phyloP scores from a whole-genome alignment of 2,329 filamentous ascomycete genomes.

The Cytospora leucostoma region DNA sequence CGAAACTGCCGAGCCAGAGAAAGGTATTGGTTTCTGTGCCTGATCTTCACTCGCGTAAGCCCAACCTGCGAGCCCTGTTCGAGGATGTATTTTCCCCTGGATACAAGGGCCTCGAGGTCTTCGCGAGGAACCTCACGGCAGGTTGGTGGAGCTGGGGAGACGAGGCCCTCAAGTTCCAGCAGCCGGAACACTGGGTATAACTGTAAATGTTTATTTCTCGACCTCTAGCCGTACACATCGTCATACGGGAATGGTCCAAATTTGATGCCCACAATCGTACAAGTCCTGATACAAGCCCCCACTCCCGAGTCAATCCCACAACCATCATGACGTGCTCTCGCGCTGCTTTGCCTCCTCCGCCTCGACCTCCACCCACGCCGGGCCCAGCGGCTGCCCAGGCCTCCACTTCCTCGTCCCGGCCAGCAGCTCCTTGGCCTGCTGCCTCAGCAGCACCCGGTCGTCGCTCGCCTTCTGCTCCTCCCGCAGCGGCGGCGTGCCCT shows the following conservation, averaged over 20 bases:
- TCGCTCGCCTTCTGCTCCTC: conserved; percentile 39
- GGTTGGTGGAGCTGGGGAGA: conserved; percentile 82
- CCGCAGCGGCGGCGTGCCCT: conserved; percentile 34
- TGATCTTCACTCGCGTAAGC: conserved; percentile 78
- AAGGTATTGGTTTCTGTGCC: conserved; percentile 70
- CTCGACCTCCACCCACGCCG: conserved; percentile 47
- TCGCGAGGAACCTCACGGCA: conserved; percentile 71
- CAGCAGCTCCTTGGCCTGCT: conserved; percentile 65
- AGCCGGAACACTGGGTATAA: conserved; percentile 51
- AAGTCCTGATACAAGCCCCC: conserved; percentile 27
- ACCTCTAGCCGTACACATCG: conserved; percentile 1
- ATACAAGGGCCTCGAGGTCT: conserved; percentile 70
- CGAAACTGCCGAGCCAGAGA: conserved; percentile 40
- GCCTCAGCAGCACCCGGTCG: conserved; percentile 46
- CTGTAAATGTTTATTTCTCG: conserved; percentile 28
- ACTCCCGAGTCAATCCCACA: not conserved
- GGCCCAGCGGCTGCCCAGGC: conserved; percentile 48
- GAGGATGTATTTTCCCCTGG: conserved; percentile 52
- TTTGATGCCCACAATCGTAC: conserved; percentile 15
- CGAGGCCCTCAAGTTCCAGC: conserved; percentile 71
- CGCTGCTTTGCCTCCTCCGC: conserved; percentile 29
- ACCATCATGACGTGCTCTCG: conserved; percentile 1
- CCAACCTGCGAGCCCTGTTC: conserved; percentile 65
- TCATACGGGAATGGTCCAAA: not conserved
- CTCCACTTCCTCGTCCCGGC: conserved; percentile 63